These are phyloP conservation scores for Fusarium goolgardi DNA, from an alignment of 2,329 filamentous ascomycete genomes.

Conservation along the genomic window DNA sequence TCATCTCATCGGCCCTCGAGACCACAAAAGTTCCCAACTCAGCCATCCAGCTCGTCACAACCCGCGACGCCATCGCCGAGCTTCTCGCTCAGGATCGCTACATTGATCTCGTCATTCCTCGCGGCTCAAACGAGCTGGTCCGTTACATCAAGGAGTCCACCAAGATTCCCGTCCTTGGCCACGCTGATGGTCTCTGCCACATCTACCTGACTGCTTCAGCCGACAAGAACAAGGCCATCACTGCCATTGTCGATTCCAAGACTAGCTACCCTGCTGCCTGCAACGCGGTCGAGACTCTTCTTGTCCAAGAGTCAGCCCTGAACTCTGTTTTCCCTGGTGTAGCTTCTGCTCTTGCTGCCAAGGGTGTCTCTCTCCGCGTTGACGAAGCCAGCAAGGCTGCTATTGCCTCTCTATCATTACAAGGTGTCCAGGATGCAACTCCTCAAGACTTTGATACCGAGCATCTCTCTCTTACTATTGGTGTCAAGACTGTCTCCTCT, in stretches of 20 bases:
- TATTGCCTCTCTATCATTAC: conserved; percentile 60
- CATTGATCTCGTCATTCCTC: conserved; percentile 95
- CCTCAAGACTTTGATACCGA: conserved; percentile 86
- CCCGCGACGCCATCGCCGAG: conserved; percentile 87
- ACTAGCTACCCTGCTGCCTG: conserved; percentile 95
- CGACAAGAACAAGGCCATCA: conserved; percentile 75
- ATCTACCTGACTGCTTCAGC: conserved; percentile 86
- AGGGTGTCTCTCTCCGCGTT: conserved; percentile 86
- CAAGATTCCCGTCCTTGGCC: conserved; percentile 93
- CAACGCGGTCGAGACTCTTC: conserved; percentile 91
- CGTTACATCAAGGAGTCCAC: conserved; percentile 90
- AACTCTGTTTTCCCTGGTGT: conserved; percentile 74
- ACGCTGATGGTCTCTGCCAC: conserved; percentile 92
- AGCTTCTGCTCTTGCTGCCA: conserved; percentile 77
- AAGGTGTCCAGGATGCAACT: conserved; percentile 71
- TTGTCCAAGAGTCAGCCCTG: conserved; percentile 81
- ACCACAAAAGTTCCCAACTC: conserved; percentile 81
- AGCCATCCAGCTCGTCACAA: conserved; percentile 93
- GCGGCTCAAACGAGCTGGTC: conserved; percentile 90
- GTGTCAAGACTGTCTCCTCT: conserved; percentile 80
- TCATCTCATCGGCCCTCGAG: conserved; percentile 82
- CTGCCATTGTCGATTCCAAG: conserved; percentile 90
- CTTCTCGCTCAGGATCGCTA: conserved; percentile 86
- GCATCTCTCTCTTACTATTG: conserved; percentile 85
- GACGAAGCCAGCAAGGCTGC: conserved; percentile 75